A percentile compares a stretch with the other conserved stretches of the same genome.
These are phyloP conservation scores for Hemileccinum impolitum DNA, from an alignment of 768 basidiomycete species.

Conservation along the genomic window DNA sequence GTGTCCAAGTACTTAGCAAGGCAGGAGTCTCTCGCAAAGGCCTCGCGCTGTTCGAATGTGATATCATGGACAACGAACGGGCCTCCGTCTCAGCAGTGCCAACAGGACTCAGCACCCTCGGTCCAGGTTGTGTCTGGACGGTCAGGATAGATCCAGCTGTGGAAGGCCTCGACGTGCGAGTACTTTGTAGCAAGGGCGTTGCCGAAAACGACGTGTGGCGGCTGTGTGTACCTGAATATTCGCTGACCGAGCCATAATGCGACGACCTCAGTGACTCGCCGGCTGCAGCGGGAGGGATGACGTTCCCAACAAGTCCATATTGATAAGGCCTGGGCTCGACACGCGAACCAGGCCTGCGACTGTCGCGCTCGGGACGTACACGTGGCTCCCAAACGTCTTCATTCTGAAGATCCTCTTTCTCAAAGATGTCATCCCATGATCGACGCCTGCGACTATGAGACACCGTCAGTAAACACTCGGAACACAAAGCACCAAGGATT, in stretches of 20 bases:
- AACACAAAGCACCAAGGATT: constrained; percentile 13
- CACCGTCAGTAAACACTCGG: constrained; percentile 9
- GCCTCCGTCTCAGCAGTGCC: constrained; percentile 7
- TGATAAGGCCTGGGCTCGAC: constrained; percentile 55
- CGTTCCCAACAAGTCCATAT: constrained; percentile 58
- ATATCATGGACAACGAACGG: constrained; percentile 22
- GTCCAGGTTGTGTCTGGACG: constrained; percentile 18
- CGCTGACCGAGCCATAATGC: constrained; percentile 21
- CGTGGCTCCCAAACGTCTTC: constrained; percentile 21
- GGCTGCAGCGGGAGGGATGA: constrained; percentile 27
- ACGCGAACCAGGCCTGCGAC: constrained; percentile 27
- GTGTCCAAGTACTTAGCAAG: constrained; percentile 11
- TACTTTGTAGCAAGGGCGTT: constrained; percentile 21
- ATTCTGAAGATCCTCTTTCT: constrained; percentile 35
- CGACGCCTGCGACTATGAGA: constrained; percentile 40
- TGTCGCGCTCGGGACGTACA: constrained; percentile 19
- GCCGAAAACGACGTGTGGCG: constrained; percentile 26
- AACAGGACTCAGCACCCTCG: constrained; percentile 5
- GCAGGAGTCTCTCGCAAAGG: constrained; percentile 3
- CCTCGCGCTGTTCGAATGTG: constrained; percentile 12
- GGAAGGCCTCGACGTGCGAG: constrained; percentile 39
- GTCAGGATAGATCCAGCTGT: constrained; percentile 41
- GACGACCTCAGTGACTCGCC: constrained; percentile 35
- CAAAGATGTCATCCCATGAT: constrained; percentile 52
- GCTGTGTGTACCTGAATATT: constrained; percentile 19